Percentiles rank a stretch among this genome's conserved stretches.
These are phyloP conservation scores for Starmerella roubikii DNA, from an alignment of 805 yeast species.

Conservation along the genomic window DNA sequence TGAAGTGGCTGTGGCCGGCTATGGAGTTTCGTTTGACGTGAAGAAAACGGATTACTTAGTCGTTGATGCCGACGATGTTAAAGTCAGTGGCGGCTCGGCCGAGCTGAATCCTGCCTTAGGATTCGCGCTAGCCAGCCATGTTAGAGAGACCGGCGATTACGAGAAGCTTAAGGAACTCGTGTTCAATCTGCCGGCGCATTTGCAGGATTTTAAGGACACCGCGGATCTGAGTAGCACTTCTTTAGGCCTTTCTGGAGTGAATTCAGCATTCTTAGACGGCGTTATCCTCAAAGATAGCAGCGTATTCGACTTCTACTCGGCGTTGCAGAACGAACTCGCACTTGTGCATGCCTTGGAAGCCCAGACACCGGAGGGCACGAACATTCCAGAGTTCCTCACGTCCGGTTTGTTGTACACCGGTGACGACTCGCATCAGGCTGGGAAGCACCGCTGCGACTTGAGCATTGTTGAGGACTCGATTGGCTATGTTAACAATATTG, in stretches of 20 bases:
- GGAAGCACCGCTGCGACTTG: conserved; percentile 25
- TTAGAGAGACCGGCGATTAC: conserved; percentile 5
- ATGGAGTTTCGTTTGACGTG: conserved; percentile 50
- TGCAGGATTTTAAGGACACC: no score
- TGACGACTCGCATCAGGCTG: not conserved
- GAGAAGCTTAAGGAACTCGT: conserved; percentile 23
- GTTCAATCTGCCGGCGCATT: conserved; percentile 43
- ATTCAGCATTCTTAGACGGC: conserved; percentile 52
- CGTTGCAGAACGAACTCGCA: conserved; percentile 29
- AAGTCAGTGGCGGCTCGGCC: conserved; percentile 17
- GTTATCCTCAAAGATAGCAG: conserved; percentile 30
- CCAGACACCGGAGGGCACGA: conserved; percentile 27
- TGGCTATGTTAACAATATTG: conserved; percentile 68
- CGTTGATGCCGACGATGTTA: conserved; percentile 45
- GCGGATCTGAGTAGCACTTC: conserved; percentile 22
- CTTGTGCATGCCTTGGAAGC: conserved; percentile 20
- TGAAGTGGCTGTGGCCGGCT: conserved; percentile 33
- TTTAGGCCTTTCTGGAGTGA: conserved; percentile 23
- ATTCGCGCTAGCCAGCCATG: conserved; percentile 19
- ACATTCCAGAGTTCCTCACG: conserved; percentile 23
- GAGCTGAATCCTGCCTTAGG: conserved; percentile 12
- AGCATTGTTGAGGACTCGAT: conserved; percentile 28
- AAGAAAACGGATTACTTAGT: conserved; percentile 56
- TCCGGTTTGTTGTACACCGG: conserved; percentile 14
- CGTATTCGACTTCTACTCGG: conserved; percentile 25